Evolutionary conservation across 2,329 filamentous ascomycete genomes (phyloP), one percentile per base, ranked within the genome.

Genomic region (Pseudogymnoascus sp.): DNA sequence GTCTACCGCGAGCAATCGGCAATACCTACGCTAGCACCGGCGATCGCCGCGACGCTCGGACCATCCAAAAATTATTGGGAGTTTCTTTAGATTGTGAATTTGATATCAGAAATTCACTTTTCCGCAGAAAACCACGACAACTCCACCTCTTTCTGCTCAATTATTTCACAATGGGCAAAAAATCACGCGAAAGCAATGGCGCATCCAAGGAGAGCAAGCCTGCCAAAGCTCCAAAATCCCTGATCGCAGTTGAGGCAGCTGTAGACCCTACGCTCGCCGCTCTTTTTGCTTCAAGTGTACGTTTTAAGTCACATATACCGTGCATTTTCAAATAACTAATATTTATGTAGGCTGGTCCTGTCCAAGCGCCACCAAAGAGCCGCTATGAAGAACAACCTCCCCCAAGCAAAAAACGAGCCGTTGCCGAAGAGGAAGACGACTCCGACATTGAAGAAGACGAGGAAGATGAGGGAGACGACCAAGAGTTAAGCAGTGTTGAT

Each of bases 251-350:
- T 26, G 67, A 69, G 52, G 83, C 83, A 73, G 79, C 80, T 64
- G 78, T 91, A 64, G 88, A 92, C 78, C 87, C 88, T 72, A 77
- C 80, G 62, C 78, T 92, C 67, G 81, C 86, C 70, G 85, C 87
- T 65, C 80, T 92, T 39, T 92, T 92, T 76, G 81, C 86, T 63
- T 78, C 81, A 63, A 91, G 89, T 78, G 88, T 91, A 81, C 77
- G 86, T 81, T 45, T 59, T 45, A 41, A 26, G 43, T 43, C 26
- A 26, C n/a, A 52, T 55, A 12, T 55, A 33, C n/a, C 10, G 2
- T 19, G 29, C n/a, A 21, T 33, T 55, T 33, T 19, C 31, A 60
- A 58, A 60, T 52, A 31, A 60, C 60, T 65, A 39, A 66, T 37
- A 21, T 26, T 39, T 33, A n/a, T 33, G 41, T 59, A 74, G 72